Evolutionary conservation across 1,139 yeast genomes (phyloP), one percentile per base, ranked within the genome.

Genomic region (Saccharomyces pastorianus): DNA sequence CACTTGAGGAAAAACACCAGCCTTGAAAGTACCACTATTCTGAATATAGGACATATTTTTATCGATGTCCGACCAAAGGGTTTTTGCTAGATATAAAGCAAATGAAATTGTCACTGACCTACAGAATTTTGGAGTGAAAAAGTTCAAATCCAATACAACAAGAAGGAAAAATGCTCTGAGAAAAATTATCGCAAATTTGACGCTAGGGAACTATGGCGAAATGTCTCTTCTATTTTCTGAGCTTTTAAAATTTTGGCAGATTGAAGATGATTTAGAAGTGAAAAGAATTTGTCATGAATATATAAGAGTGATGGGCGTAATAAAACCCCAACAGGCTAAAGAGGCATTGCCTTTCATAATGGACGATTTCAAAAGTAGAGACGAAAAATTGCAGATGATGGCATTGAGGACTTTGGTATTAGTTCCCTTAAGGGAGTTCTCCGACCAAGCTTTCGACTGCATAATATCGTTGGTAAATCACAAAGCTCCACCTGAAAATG

Each of bases 181-280:
- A 68, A 87, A 87, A 66, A 79, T 89, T 31, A 77, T 90, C 7
- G 95, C 96, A 49, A 91, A 90, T 68, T 78, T 89, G 71, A 85
- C 95, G 5, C 76, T 90, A 72, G 90, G 90, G 55, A 89, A 89
- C 66, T 59, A 60, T 47, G 78, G 79, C 59, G 97, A 91, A 64
- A 80, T 90, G 81, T 76, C 82, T 9, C 66, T 74, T 42, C 67
- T 91, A 56, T 80, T 85, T 66, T 84, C 85, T 0, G 95, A 87
- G 50, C 79, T 91, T 11, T 67, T 87, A 8, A 74, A 74, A 34
- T 75, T 87, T 54, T 77, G 88, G 76, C 73, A 77, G 52, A 74
- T 79, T 23, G 82, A 81, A 56, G 96, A 88, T 68, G 67, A 67
- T 55, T 38, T 84, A 47, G 96, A 88, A 61, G 77, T 86, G 54